A percentile compares a stretch with the other conserved stretches of the same genome.
phyloP scores from a whole-genome alignment of 371 early-diverging fungal species.

The Syncephalastrum monosporum region DNA sequence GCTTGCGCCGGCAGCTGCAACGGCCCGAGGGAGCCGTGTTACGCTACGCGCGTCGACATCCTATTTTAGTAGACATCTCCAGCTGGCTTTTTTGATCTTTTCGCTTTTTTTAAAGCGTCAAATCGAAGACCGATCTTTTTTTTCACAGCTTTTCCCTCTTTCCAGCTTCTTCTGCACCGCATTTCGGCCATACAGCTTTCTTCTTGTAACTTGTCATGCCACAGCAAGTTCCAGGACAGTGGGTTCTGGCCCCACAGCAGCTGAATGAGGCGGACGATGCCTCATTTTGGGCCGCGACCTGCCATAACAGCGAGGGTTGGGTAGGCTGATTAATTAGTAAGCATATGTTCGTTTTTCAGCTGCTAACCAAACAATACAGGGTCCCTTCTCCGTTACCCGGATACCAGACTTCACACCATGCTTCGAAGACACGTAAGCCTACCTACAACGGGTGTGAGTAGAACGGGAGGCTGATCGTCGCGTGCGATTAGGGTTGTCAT shows the following conservation, averaged over 20 bases:
- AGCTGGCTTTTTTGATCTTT: too few species aligned
- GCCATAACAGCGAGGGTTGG: conserved; percentile 45
- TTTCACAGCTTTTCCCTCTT: too few species aligned
- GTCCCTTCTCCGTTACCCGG: conserved; percentile 61
- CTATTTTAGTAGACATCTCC: too few species aligned
- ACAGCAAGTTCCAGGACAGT: conserved; percentile 22
- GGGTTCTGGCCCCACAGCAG: conserved; percentile 11
- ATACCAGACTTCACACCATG: conserved; percentile 74
- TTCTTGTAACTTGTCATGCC: conserved; percentile 8
- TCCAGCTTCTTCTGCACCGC: too few species aligned
- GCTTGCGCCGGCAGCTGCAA: too few species aligned
- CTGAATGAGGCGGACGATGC: conserved; percentile 1
- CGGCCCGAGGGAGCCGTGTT: too few species aligned
- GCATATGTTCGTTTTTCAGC: background rate
- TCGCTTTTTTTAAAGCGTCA: too few species aligned
- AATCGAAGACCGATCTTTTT: too few species aligned
- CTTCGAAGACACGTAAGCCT: conserved; percentile 65
- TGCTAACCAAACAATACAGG: conserved; percentile 40
- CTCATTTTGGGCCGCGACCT: conserved; percentile 19
- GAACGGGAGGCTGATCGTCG: background rate
- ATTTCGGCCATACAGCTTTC: too few species aligned
- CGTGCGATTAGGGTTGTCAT: conserved; percentile 29
- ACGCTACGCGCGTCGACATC: too few species aligned
- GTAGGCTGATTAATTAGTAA: conserved; percentile 20
- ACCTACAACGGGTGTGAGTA: background rate